Evolutionary conservation across 2,329 filamentous ascomycete species (phyloP).

Genomic region (Decorospora gaudefroyi): DNA sequence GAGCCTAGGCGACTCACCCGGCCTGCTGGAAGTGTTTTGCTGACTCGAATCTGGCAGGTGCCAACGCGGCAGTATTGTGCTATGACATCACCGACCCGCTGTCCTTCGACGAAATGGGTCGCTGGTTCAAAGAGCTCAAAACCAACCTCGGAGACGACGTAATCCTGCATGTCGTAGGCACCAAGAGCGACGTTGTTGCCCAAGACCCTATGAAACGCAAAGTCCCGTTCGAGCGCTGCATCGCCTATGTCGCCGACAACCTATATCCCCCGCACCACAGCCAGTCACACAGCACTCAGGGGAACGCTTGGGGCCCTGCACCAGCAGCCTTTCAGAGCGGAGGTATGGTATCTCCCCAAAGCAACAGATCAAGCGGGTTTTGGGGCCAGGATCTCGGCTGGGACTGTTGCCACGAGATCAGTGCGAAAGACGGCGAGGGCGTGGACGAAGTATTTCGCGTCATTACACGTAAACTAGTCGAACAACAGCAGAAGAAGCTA

Average conservation of each 20-base stretch:
- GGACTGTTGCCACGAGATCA: constrained; percentile 98
- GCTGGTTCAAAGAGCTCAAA: constrained; percentile 84
- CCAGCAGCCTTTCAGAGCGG: constrained; percentile 48
- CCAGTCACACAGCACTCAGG: constrained; percentile 25
- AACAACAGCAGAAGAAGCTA: constrained; percentile 65
- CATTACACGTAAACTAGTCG: constrained; percentile 80
- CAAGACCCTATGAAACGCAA: constrained; percentile 77
- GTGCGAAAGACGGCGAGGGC: constrained; percentile 88
- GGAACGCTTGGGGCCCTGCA: constrained; percentile 33
- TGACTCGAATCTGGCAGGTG: constrained; percentile 57
- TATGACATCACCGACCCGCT: constrained; percentile 88
- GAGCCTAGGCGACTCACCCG: no score
- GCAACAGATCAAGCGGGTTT: constrained; percentile 68
- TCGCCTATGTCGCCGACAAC: constrained; percentile 93
- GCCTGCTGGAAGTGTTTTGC: not conserved
- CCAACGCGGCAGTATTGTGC: constrained; percentile 90
- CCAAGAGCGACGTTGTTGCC: constrained; percentile 76
- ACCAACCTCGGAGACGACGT: constrained; percentile 76
- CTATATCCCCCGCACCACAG: constrained; percentile 68
- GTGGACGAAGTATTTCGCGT: constrained; percentile 96
- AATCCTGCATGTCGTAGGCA: constrained; percentile 92
- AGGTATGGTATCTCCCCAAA: constrained; percentile 53
- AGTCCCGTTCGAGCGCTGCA: constrained; percentile 93
- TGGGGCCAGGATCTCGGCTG: constrained; percentile 94
- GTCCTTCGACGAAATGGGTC: constrained; percentile 89